Conservation (phyloP, 2,329 filamentous ascomycete genomes). For the Emergomyces orientalis region DNA sequence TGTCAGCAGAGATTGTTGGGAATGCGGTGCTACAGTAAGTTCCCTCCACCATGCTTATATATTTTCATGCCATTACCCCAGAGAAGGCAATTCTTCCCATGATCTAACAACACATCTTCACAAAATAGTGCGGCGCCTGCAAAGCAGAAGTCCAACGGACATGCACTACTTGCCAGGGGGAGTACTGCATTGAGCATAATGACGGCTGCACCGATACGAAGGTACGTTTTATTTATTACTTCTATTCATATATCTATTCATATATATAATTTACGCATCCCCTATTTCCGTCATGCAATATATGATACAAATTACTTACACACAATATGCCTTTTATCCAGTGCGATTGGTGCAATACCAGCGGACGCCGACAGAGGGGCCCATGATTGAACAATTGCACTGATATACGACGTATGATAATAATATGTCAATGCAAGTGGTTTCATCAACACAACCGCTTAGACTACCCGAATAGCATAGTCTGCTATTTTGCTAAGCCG, state of each 20-base stretch:
- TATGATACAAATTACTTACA: not conserved
- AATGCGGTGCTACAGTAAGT: constrained; percentile 72
- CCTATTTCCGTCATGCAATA: not conserved
- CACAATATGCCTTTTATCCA: constrained; percentile 12
- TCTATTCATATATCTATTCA: not conserved
- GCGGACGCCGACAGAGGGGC: constrained; percentile 9
- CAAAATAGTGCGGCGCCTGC: constrained; percentile 63
- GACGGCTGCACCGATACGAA: constrained; percentile 63
- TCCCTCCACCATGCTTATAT: constrained; percentile 2
- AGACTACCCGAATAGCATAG: no score
- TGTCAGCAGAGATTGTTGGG: constrained; percentile 68
- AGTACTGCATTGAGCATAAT: constrained; percentile 77
- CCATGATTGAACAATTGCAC: not conserved
- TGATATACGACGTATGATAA: not conserved
- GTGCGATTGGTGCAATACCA: constrained; percentile 39
- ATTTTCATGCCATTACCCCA: no score
- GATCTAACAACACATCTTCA: not conserved
- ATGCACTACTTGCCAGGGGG: constrained; percentile 64
- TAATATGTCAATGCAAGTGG: no score
- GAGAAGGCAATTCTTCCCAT: not conserved
- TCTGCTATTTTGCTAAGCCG: no score
- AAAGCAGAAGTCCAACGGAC: constrained; percentile 60
- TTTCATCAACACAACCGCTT: not conserved
- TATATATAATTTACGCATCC: not conserved
- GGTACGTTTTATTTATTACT: constrained; percentile 23